Evolutionary conservation across 352 stramenopile genomes (phyloP), one percentile per base, ranked within the genome.

Genomic region (Blastocystis sp.): DNA sequence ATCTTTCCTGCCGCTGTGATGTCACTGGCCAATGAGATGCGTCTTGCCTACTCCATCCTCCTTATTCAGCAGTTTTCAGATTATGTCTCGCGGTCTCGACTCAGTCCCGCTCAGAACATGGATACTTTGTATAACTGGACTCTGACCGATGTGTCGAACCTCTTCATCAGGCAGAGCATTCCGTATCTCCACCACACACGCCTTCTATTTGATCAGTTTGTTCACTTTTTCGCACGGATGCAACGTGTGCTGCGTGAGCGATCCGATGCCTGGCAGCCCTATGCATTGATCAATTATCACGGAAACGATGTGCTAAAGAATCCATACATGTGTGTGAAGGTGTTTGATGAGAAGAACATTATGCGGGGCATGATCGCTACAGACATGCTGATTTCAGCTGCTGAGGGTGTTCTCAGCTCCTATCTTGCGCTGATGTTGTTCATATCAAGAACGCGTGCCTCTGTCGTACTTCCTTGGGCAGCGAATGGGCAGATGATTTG

Each of bases 321-420:
- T 43, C 43, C 50, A 1, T 80, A 80, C 43, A 41, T 53, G 11
- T 80, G 70, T 23, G 45, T 80, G 15, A 61, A 62, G 26, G 45
- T 63, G 45, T 41, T 63, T 6, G 76, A 87, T 43, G 76, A 87
- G 59, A 87, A 87, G 43, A 76, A 87, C 39, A 87, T 76, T 20
- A 87, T 87, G 63, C 45, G 59, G 9, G 59, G 29, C 43, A 76
- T 76, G 59, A 87, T 76, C 29, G 59, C 63, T 1, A 87, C 59
- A 18, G 76, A 87, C 53, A 87, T 87, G 76, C 63, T 87, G 0
- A 87, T 87, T 56, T 87, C 76, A n/a, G 26, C 76, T 1, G 59
- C 29, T 13, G 76, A 87, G 34, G 63, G 50, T 18, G 34, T 87
- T 5, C 34, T 87, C 20, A 29, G 45, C 34, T 87, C 50, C 39